Percentiles rank a stretch among this genome's conserved stretches.
Conservation (phyloP, 2,329 filamentous ascomycete genomes). For the Arthrinium phaeospermum region DNA sequence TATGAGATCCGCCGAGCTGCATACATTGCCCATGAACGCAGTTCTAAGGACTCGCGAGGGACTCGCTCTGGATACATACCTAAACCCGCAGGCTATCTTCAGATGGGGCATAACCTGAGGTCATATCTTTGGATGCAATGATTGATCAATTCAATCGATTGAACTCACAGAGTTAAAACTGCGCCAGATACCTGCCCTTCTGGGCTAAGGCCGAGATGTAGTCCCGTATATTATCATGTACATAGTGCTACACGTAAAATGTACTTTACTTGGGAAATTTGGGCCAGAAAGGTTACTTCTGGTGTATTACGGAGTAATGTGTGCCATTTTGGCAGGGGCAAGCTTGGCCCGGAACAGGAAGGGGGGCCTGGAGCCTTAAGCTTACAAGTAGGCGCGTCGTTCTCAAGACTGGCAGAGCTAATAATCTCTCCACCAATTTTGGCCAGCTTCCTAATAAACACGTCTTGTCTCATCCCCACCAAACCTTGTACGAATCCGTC, state of each 20-base stretch:
- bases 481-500: slow-evolving; percentile 8
- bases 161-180: neutral
- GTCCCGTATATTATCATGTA: no score
- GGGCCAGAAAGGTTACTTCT: no score
- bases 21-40: neutral
- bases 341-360: slow-evolving; percentile 4
- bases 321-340: neutral
- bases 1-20: neutral
- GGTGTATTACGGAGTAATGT: no score
- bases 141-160: neutral
- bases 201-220: neutral
- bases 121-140: neutral
- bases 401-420: neutral
- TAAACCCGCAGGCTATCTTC: neutral
- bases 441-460: slow-evolving; percentile 15
- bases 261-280: no score
- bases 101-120: neutral
- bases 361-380: neutral
- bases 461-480: slow-evolving; percentile 13
- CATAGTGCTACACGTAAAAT: no score
- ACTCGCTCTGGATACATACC: neutral
- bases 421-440: slow-evolving; percentile 13
- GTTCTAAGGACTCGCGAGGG: neutral
- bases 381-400: slow-evolving; percentile 15
- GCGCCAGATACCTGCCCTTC: neutral